Evolutionary conservation across 768 basidiomycete genomes (phyloP), one percentile per base, ranked within the genome.

Genomic region (Amanita phalloides): DNA sequence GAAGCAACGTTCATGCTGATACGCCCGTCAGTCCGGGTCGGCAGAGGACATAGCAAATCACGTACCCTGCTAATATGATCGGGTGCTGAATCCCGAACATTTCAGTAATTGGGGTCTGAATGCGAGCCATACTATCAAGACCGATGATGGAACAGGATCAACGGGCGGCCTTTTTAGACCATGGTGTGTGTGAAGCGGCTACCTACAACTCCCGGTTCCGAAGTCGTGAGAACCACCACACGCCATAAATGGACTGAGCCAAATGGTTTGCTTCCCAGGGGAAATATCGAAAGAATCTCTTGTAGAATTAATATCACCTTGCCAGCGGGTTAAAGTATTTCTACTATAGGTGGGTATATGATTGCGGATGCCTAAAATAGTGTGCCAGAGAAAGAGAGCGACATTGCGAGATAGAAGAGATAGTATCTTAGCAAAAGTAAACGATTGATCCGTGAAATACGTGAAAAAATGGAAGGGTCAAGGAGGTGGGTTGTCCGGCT

Each of bases 41-140:
- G 45, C 32, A 13, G 36, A 45, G 20, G 7, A 20, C n/a, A n/a
- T 3, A 33, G 25, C 26, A 14, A 33, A 13, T 11, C 7, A 59
- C 69, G 39, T 60, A 72, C 73, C 85, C 91, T 57, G 91, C 91
- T 21, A 94, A 81, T 49, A 94, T 64, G 57, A 94, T 78, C 39
- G 91, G 91, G 62, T 94, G 91, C 69, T 85, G 80, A 66, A 94
- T 89, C 48, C 81, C 82, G 66, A 94, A 93, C 51, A 92, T 73
- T 68, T 92, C 77, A 32, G 91, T 94, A 57, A 94, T 76, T n/a
- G 89, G 87, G 4, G 91, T 94, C 20, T 76, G 69, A 54, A 94
- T 83, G 49, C 74, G 69, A 56, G 82, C 71, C 81, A 84, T 84
- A 1, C 23, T 42, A 26, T 46, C 28, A 28, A 28, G 26, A 28